These are phyloP conservation scores for Phytophthora syringae DNA, from an alignment of 352 stramenopile species.

Conservation along the genomic window DNA sequence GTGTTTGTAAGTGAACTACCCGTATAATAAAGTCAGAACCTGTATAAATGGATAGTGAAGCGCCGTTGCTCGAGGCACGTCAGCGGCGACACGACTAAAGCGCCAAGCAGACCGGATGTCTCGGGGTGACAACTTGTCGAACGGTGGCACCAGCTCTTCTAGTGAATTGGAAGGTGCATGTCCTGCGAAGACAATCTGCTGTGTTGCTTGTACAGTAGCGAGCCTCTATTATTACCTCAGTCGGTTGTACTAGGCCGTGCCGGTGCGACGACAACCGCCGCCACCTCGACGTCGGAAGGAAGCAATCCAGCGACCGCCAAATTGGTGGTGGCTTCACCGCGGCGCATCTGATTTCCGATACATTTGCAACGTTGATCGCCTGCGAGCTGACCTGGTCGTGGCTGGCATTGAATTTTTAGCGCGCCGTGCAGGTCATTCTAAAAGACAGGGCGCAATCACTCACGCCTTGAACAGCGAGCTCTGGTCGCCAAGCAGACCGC, in stretches of 20 bases:
- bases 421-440: constrained; percentile 1
- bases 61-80: no score
- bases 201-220: neutral
- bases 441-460: neutral
- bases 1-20: neutral
- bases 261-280: neutral
- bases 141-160: constrained; percentile 20
- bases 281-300: constrained; percentile 2
- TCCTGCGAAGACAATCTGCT: neutral
- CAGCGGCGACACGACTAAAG: neutral
- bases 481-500: constrained; percentile 17
- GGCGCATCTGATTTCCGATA: constrained; percentile 16
- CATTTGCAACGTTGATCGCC: constrained; percentile 10
- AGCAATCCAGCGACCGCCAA: constrained; percentile 9
- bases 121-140: constrained; percentile 17
- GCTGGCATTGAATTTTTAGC: constrained; percentile 17
- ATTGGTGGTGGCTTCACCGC: constrained; percentile 10
- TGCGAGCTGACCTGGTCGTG: constrained; percentile 18
- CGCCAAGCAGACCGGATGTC: constrained; percentile 10
- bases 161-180: constrained; percentile 27
- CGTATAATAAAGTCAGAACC: constrained; percentile 30
- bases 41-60: constrained; percentile 32
- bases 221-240: no score
- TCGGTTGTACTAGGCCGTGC: neutral
- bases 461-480: neutral